Base-by-base conservation (phyloP, 495 filamentous ascomycete genomes). In the Penicillium paradoxum region DNA sequence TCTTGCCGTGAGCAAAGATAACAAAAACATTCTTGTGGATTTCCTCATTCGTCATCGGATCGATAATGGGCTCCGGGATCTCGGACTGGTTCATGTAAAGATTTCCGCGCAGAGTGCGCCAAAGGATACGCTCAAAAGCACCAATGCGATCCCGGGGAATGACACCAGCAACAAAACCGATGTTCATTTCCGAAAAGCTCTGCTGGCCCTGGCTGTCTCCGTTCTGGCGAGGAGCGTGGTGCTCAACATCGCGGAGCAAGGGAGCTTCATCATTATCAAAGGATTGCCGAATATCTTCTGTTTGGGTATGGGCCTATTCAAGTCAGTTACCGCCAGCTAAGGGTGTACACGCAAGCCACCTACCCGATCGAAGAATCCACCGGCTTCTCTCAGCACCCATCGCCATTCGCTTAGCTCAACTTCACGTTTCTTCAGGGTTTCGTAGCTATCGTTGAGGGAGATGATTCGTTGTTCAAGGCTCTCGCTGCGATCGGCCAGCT, bases 31-130 rank as follows among this genome's bases (percentile, higher is more conserved):
- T 99, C 84, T 99, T 99, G 71, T 84, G 83, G 55, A 95, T 79
- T 41, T 86, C 77, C 70, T 97, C 93, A 70, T 96, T 95, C 73
- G 82, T 95, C 58, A 81, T 75, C 19, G 93, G 93, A 69, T 99
- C 90, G 67, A 95, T 78, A 51, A 99, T 88, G n/a, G 90, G 83
- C 59, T 97, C 90, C 25, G 89, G 85, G 48, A 99, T 97, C 75
- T 97, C 93, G 30, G 91, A 89, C 76, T 99, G 93, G 73, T 97
- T 99, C 93, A 99, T 99, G 75, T 97, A 99, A 17, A 99, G 81
- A 72, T 99, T 99, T 57, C 93, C 93, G 61, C 93, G 90, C 48
- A 99, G 77, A 0, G 93, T 96, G 49, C 93, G 80, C 93, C 93
- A 99, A 14, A 99, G 79, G 56, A 97, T 97, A 45, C 93, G 85